These are phyloP conservation scores for Sclerotinia sclerotiorum DNA, from an alignment of 2,329 filamentous ascomycete species.

Conservation along the genomic window DNA sequence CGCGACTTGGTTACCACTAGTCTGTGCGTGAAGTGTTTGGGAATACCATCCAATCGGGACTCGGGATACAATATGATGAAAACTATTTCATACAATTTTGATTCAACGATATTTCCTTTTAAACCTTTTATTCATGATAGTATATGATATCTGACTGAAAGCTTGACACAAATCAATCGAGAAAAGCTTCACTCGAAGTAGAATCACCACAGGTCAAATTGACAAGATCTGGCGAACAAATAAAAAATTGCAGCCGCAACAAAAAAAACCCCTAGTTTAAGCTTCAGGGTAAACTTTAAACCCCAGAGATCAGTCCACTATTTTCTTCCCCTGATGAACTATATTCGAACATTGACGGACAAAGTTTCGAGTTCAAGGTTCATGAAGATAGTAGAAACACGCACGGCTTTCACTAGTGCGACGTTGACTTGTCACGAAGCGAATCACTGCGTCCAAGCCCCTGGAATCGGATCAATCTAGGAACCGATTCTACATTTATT, in stretches of 20 bases:
- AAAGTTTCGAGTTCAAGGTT: conserved; percentile 15
- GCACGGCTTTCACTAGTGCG: conserved; percentile 13
- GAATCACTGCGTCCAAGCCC: conserved; percentile 4
- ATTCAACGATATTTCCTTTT: not conserved
- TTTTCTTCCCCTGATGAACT: not conserved
- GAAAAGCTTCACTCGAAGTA: conserved; percentile 4
- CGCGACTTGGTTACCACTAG: conserved; percentile 16
- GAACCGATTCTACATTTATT: not conserved
- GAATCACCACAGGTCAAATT: not conserved
- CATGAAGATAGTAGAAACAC: conserved; percentile 9
- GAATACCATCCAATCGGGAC: conserved; percentile 10
- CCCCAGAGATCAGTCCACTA: not conserved
- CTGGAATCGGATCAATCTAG: not conserved
- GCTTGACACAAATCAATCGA: not conserved
- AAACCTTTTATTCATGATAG: not conserved
- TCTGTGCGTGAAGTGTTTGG: conserved; percentile 22
- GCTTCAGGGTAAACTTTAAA: not conserved
- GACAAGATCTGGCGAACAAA: not conserved
- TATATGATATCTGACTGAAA: not conserved
- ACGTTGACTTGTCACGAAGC: conserved; percentile 12
- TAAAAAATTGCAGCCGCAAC: not conserved
- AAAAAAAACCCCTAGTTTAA: not conserved
- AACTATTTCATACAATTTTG: not conserved
- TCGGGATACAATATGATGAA: not conserved
- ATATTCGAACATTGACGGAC: not conserved